A percentile compares a stretch with the other conserved stretches of the same genome.
Conservation (phyloP, 495 filamentous ascomycete species). For the Astrothelium subdiscretum region DNA sequence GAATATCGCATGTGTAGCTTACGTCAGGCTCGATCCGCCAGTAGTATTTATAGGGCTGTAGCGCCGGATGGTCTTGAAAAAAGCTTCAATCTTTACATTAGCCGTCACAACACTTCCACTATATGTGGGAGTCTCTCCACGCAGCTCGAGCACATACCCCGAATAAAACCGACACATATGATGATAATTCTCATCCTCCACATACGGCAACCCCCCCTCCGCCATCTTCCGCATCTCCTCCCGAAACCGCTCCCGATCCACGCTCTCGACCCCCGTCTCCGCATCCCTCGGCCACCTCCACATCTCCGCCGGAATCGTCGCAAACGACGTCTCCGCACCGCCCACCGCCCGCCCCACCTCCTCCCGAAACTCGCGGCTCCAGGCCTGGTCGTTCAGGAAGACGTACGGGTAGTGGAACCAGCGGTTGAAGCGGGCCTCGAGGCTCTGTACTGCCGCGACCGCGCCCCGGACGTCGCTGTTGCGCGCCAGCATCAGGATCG, state of each 20-base stretch:
- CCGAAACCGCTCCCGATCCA: constrained; percentile 40
- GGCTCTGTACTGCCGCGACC: constrained; percentile 74
- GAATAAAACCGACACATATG: constrained; percentile 34
- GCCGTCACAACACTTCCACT: background rate
- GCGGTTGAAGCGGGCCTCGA: constrained; percentile 92
- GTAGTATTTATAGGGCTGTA: constrained; percentile 31
- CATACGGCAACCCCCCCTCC: constrained; percentile 45
- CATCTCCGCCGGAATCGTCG: constrained; percentile 40
- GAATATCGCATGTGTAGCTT: constrained; percentile 29
- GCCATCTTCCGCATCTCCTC: constrained; percentile 32
- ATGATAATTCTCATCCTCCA: constrained; percentile 58
- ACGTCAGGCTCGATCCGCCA: constrained; percentile 32
- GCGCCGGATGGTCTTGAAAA: constrained; percentile 31
- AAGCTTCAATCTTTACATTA: constrained; percentile 13
- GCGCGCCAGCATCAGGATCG: constrained; percentile 84
- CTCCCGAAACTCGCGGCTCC: constrained; percentile 80
- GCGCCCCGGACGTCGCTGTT: constrained; percentile 92
- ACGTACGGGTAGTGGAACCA: constrained; percentile 96
- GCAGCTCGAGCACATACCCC: background rate
- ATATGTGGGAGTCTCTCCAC: background rate
- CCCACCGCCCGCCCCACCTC: constrained; percentile 73
- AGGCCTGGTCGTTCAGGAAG: constrained; percentile 87
- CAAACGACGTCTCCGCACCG: constrained; percentile 82
- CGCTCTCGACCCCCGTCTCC: constrained; percentile 32
- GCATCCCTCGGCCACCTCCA: constrained; percentile 35